phyloP scores from a whole-genome alignment of 225 moss, liverwort and hornwort genomes.

The Marchantia paleacea region DNA sequence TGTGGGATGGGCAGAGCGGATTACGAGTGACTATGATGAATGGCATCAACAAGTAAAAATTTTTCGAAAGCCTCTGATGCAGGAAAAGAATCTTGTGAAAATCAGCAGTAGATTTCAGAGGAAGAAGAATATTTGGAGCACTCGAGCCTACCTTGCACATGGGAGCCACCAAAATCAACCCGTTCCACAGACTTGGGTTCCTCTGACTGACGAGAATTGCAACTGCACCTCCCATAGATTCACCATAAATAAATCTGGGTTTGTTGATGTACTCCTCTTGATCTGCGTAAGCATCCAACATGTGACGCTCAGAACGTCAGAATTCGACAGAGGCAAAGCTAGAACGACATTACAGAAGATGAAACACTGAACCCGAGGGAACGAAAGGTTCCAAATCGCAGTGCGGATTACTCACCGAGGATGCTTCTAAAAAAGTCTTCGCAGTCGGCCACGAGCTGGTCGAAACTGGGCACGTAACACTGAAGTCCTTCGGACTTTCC shows the following conservation, averaged over 20 bases:
- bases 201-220: conserved; percentile 56
- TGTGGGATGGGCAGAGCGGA: conserved; percentile 3
- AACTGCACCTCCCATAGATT: conserved; percentile 78
- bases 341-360: background rate
- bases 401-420: conserved; percentile 33
- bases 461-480: conserved; percentile 52
- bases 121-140: too few species aligned
- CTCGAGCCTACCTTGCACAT: conserved; percentile 65
- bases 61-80: too few species aligned
- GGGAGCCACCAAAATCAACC: conserved; percentile 65
- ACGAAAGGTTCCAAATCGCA: background rate
- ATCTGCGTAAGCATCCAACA: conserved; percentile 29
- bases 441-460: conserved; percentile 52
- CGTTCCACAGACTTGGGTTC: conserved; percentile 61
- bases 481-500: conserved; percentile 63
- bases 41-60: too few species aligned
- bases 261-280: conserved; percentile 55
- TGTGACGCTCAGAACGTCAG: background rate
- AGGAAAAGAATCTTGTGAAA: too few species aligned
- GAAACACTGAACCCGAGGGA: background rate
- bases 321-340: background rate
- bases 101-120: background rate
- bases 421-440: conserved; percentile 52
- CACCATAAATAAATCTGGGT: conserved; percentile 73
- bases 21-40: too few species aligned